phyloP scores from a whole-genome alignment of 108 stramenopile species.

The Schizochytrium sp. region DNA sequence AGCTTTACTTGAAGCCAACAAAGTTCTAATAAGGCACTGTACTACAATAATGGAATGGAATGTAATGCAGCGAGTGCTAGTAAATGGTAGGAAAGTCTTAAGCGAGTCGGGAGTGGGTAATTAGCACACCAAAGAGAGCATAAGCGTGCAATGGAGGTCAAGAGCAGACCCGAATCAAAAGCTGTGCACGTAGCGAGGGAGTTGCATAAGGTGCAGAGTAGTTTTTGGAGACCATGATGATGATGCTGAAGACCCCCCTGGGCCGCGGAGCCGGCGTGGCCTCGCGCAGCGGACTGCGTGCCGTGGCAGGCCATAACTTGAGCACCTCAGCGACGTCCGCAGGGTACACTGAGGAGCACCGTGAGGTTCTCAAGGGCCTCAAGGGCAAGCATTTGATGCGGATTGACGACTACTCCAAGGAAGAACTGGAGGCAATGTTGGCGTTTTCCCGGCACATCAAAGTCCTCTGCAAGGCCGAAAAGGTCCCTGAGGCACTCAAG shows the following conservation, averaged over 20 bases:
- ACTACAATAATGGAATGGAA: no score
- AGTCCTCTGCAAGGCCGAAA: constrained; percentile 44
- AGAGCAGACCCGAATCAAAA: no score
- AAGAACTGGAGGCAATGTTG: constrained; percentile 43
- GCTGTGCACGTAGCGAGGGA: no score
- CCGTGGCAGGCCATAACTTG: neutral
- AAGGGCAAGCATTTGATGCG: constrained; percentile 38
- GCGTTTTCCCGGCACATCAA: constrained; percentile 56
- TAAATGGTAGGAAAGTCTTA: no score
- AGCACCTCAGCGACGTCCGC: constrained; percentile 31
- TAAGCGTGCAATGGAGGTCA: no score
- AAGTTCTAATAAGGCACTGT: no score
- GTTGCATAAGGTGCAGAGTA: no score
- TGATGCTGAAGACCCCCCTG: neutral
- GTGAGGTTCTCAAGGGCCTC: constrained; percentile 9
- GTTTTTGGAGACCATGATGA: no score
- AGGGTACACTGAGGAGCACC: constrained; percentile 58
- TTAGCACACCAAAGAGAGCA: no score
- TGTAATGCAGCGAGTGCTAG: no score
- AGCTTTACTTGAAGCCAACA: no score
- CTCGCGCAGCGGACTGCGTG: neutral
- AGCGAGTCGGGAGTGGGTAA: no score
- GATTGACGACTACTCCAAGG: constrained; percentile 47
- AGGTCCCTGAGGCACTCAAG: constrained; percentile 72
- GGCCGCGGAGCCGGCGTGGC: neutral